Evolutionary conservation across 1,284 basidiomycete genomes (phyloP).

Genomic region (Trichosporon sp.): DNA sequence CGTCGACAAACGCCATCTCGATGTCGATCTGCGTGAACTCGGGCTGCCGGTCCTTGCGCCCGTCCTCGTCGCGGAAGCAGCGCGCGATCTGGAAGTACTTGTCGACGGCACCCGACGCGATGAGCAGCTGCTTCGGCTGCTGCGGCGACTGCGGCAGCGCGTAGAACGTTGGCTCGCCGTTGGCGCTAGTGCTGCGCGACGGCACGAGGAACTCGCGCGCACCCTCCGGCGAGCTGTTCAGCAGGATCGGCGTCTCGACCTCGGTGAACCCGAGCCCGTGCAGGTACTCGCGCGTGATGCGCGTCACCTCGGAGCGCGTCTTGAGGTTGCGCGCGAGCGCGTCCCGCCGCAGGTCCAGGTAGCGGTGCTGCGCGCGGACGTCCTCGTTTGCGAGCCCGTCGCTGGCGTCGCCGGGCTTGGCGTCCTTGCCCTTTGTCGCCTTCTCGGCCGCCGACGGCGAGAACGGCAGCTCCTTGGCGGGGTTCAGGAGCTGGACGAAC

Average conservation of each 20-base stretch:
- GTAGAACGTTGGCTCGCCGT: conserved; percentile 64
- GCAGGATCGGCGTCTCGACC: conserved; percentile 88
- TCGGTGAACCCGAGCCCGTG: conserved; percentile 77
- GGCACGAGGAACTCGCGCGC: conserved; percentile 93
- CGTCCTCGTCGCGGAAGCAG: conserved; percentile 94
- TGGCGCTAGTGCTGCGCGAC: conserved; percentile 54
- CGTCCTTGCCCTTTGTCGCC: conserved; percentile 16
- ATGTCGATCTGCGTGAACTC: conserved; percentile 96
- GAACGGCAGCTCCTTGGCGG: conserved; percentile 71
- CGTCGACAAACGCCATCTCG: conserved; percentile 92
- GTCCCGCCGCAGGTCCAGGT: conserved; percentile 78
- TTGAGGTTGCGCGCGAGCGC: conserved; percentile 70
- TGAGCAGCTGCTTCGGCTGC: conserved; percentile 89
- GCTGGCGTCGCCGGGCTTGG: not conserved
- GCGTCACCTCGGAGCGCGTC: conserved; percentile 72
- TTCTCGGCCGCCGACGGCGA: conserved; percentile 70
- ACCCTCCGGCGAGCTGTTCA: conserved; percentile 89
- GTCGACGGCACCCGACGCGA: conserved; percentile 83
- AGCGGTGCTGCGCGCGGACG: conserved; percentile 73
- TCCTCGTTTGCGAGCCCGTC: conserved; percentile 70
- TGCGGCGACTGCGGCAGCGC: conserved; percentile 92
- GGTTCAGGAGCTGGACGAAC: conserved; percentile 68
- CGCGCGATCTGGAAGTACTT: conserved; percentile 88
- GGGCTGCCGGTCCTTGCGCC: conserved; percentile 87
- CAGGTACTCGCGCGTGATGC: conserved; percentile 67